phyloP scores from a whole-genome alignment of 495 filamentous ascomycete species.

The Aspergillus leporis region DNA sequence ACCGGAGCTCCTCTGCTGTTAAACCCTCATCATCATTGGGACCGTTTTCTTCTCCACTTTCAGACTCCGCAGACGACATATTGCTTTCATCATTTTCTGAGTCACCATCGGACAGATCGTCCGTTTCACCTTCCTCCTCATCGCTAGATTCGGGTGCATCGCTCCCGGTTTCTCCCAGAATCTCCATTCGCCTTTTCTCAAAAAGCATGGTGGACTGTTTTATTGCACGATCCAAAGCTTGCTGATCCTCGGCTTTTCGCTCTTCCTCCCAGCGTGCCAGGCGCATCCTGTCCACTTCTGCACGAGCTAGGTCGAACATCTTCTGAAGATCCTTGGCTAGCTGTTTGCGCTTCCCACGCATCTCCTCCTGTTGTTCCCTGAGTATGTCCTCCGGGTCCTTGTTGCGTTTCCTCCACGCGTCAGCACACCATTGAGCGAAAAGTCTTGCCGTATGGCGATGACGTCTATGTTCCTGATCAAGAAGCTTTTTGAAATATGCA shows the following conservation, averaged over 20 bases:
- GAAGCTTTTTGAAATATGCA: slow-evolving; percentile 72
- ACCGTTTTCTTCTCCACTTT: slow-evolving; percentile 44
- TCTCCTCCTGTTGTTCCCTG: slow-evolving; percentile 50
- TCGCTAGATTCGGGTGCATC: slow-evolving; percentile 46
- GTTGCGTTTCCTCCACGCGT: slow-evolving; percentile 47
- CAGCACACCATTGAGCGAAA: slow-evolving; percentile 48
- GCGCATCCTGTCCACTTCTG: slow-evolving; percentile 71
- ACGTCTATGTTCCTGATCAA: slow-evolving; percentile 72
- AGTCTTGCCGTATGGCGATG: slow-evolving; percentile 56
- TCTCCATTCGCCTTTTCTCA: slow-evolving; percentile 56
- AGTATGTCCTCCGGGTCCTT: slow-evolving; percentile 48
- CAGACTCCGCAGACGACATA: slow-evolving; percentile 59
- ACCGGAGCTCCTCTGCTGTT: slow-evolving; percentile 73
- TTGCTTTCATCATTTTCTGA: slow-evolving; percentile 60
- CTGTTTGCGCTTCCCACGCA: slow-evolving; percentile 62
- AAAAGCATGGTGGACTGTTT: slow-evolving; percentile 62
- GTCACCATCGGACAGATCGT: slow-evolving; percentile 39
- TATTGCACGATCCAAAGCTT: slow-evolving; percentile 80
- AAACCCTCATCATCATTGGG: slow-evolving; percentile 70
- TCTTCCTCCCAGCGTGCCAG: slow-evolving; percentile 81
- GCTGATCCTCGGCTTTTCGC: slow-evolving; percentile 76
- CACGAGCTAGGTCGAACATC: slow-evolving; percentile 77
- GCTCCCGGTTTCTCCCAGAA: slow-evolving; percentile 44
- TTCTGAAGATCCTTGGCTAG: slow-evolving; percentile 67
- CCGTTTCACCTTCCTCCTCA: slow-evolving; percentile 48